These are phyloP conservation scores for Deakozyma indianensis DNA, from an alignment of 805 yeast species.

Conservation along the genomic window DNA sequence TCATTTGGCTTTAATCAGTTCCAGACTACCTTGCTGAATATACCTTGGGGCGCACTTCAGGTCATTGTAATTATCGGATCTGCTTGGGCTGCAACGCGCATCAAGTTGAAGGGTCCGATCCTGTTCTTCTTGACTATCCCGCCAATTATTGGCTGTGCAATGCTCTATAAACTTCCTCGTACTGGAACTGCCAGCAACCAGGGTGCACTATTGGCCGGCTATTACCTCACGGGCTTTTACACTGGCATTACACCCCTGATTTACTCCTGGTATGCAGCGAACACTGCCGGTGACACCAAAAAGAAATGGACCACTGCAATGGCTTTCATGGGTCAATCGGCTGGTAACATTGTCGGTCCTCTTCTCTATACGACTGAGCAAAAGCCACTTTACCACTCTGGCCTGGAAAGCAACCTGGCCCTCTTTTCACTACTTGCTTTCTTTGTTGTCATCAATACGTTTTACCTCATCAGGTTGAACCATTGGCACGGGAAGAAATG, in stretches of 20 bases:
- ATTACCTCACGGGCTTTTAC: conserved; percentile 14
- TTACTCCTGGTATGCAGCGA: conserved; percentile 15
- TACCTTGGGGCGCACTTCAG: conserved; percentile 22
- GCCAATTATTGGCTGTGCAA: conserved; percentile 20
- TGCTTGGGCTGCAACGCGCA: conserved; percentile 10
- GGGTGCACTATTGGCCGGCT: conserved; percentile 18
- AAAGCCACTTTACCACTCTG: conserved; percentile 7
- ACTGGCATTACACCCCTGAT: conserved; percentile 12
- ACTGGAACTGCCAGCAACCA: conserved; percentile 10
- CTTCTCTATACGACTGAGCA: conserved; percentile 6
- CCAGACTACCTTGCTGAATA: conserved; percentile 20
- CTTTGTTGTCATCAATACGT: conserved; percentile 1
- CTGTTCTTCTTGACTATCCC: conserved; percentile 19
- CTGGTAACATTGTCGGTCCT: conserved; percentile 37
- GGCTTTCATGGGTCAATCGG: conserved; percentile 13
- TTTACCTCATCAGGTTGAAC: conserved; percentile 3
- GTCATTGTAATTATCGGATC: conserved; percentile 15
- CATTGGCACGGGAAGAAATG: conserved; percentile 5
- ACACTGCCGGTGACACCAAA: conserved; percentile 22
- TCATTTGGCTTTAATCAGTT: conserved; percentile 17
- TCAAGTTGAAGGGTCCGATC: conserved; percentile 10
- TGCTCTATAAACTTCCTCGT: conserved; percentile 4
- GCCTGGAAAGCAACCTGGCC: conserved; percentile 5
- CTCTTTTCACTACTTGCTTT: conserved; percentile 5
- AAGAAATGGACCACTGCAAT: conserved; percentile 12